Base-by-base conservation (phyloP, 2,329 filamentous ascomycete species). In the Raffaelea albimanens region DNA sequence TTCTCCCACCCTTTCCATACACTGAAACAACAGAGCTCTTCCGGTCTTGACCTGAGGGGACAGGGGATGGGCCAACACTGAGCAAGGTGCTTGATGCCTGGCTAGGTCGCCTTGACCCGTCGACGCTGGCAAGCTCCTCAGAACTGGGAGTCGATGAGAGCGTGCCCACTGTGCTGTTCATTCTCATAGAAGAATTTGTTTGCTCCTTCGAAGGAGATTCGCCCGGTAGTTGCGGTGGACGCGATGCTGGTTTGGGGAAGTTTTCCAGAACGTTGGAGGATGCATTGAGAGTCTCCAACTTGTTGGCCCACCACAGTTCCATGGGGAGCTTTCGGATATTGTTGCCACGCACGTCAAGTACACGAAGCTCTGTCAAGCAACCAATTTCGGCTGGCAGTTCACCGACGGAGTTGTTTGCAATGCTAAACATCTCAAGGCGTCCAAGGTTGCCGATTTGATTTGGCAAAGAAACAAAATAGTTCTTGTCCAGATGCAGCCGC, bases 291-390 rank as follows among this genome's bases (percentile, higher is more conserved):
- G 85, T 91, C 64, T 97, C 90, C 47, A 98, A 67, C 60, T 85
- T 89, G 57, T 84, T 83, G 45, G 91, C 91, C 73, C 87, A 91
- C 93, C 93, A 98, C n/a, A 98, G 76, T 60, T 98, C 93, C 60
- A 87, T 80, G 2, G 93, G 93, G 29, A 98, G 71, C 58, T 84
- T 85, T 54, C 83, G 85, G 49, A 98, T 76, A 59, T 97, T 98
- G 69, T 97, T 98, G 60, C 93, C 88, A 53, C 91, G 80, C 18
- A 97, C 76, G 61, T 98, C 91, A 38, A 98, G 72, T 52, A 89
- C 84, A 46, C 82, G 83, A 52, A 98, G 72, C 62, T 97, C 91
- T 1, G 75, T 78, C 21, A 98, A 73, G 54, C 87, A 90, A 5
- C 93, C 93, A 55, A 98, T 88, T 56, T 95, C 89, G 1, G 85